Base-by-base conservation (phyloP, 306 rosid species). In the Datisca glomerata region DNA sequence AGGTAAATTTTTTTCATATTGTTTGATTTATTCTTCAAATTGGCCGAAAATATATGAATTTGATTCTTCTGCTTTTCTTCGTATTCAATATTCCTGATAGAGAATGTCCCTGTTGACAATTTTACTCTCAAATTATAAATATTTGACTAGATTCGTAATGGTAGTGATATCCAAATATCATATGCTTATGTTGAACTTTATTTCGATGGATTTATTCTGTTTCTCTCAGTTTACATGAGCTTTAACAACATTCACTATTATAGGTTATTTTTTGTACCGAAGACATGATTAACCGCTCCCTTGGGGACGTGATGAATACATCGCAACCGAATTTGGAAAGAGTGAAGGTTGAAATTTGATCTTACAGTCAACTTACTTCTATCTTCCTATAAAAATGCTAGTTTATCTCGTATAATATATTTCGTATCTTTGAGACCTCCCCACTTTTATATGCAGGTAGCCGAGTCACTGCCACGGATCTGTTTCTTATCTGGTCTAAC, bases 401-500 rank as follows among this genome's bases (percentile, higher is more conserved):
- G 14, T 12, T 36, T 15, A 12, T 32, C 20, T 24, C 24, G 3
- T 7, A 23, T 39, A 24, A 12, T 7, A 14, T 40, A 6, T 17
- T n/a, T 6, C 10, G 7, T 28, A 12, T 28, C 33, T 28, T 28
- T 12, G 1, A 12, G 31, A 25, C 4, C 4, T 25, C 6, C 8
- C 31, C 31, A 25, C 8, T 18, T 14, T 41, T 18, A 43, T 51
- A 38, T 45, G 71, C 81, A 89, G 95, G 61, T 80, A 25, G 86
- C 72, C 12, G 61, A 47, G 65, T 67, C 81, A 8, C 72, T 83
- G 62, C 97, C 97, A 18, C 89, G 97, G 40, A 83, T 89, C 59
- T 89, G 97, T 59, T 80, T 89, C 75, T 59, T 83, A 18, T 89
- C 95, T 12, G 97, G 97, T 62, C 76, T 89, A 45, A 77, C 74